phyloP scores from a whole-genome alignment of 2,329 filamentous ascomycete species.

The Nemania sp. region DNA sequence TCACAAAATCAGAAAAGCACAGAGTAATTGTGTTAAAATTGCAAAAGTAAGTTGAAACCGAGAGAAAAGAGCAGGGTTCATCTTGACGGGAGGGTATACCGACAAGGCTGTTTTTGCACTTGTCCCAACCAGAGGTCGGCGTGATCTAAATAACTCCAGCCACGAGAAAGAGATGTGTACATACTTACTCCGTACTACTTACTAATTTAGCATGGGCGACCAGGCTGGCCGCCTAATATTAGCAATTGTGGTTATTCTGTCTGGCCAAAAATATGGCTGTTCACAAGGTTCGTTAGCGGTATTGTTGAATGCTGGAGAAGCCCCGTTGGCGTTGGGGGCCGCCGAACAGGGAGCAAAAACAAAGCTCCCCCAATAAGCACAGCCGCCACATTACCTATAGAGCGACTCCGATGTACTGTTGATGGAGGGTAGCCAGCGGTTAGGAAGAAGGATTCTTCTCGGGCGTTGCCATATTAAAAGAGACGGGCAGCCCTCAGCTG shows the following conservation, averaged over 20 bases:
- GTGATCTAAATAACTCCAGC: background rate
- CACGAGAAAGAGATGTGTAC: background rate
- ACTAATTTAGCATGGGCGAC: background rate
- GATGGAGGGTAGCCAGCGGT: constrained; percentile 3
- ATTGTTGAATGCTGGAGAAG: background rate
- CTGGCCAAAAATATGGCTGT: no score
- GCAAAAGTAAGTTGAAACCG: background rate
- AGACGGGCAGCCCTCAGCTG: no score
- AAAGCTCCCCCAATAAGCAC: constrained; percentile 7
- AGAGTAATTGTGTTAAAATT: no score
- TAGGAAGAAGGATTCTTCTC: constrained; percentile 1
- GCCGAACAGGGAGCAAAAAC: background rate
- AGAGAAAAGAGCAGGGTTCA: constrained; percentile 8
- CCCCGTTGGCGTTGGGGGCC: background rate
- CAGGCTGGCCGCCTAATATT: constrained; percentile 8
- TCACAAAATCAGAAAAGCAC: no score
- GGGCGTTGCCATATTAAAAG: no score
- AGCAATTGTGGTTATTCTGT: constrained; percentile 11
- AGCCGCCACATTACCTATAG: constrained; percentile 2
- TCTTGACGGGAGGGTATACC: constrained; percentile 5
- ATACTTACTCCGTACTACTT: no score
- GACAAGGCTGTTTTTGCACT: constrained; percentile 23
- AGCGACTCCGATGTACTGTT: background rate
- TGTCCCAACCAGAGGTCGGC: background rate
- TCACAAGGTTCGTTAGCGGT: background rate